Evolutionary conservation across 1,284 basidiomycete genomes (phyloP), one percentile per base, ranked within the genome.

Genomic region (Fomes fomentarius): DNA sequence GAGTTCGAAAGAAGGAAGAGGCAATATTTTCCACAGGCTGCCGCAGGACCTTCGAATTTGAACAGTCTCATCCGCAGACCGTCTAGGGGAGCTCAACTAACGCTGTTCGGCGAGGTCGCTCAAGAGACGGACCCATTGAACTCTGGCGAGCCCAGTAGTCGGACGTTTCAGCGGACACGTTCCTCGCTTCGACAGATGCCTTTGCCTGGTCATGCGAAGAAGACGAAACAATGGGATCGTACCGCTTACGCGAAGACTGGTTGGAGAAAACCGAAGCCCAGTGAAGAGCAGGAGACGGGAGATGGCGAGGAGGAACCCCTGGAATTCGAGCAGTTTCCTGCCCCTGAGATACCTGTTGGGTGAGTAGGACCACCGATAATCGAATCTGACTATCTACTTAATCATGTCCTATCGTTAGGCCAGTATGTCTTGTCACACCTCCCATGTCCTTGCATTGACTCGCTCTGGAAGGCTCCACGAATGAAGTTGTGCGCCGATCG

Each of bases 301-400:
- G 82, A 81, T 8, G 71, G 68, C 9, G 76, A 74, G 4, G 74
- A 71, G n/a, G 82, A 82, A 39, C 60, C 55, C 0, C 70, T 84
- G n/a, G 89, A 90, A 56, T 89, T 94, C 62, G 88, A 90, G 58
- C 91, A 94, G 58, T 89, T 91, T 66, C 92, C 93, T 49, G 83
- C 84, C 38, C 89, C 91, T 4, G 83, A 85, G 62, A 74, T 91
- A 22, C 70, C 82, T 50, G 66, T 87, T 81, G 68, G 69, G 85
- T 78, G 34, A 51, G 63, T 28, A 39, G n/a, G 19, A 15, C 9
- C 21, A 31, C 4, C n/a, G n/a, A n/a, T n/a, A n/a, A n/a, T n/a
- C n/a, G n/a, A n/a, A n/a, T n/a, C n/a, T n/a, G n/a, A n/a, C n/a
- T n/a, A n/a, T n/a, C n/a, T n/a, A n/a, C n/a, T n/a, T n/a, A n/a